Evolutionary conservation across 208 protist species (phyloP).

Genomic region (Leishmania major): DNA sequence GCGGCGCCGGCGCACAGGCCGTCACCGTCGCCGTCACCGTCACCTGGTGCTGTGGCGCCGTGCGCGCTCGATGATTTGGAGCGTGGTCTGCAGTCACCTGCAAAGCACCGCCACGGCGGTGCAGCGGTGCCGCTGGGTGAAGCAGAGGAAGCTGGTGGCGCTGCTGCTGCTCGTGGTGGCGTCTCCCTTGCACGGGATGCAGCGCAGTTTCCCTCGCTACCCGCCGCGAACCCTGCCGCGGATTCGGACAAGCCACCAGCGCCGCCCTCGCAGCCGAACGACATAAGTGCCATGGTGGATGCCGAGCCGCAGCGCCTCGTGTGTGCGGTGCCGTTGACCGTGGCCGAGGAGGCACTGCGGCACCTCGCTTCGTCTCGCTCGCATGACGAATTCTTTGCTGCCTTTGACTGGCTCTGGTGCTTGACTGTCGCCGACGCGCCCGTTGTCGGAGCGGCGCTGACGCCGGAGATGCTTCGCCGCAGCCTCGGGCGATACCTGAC

Average conservation of each 20-base stretch:
- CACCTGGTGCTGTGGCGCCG: not conserved
- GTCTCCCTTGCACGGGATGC: not conserved
- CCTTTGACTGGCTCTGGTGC: constrained; percentile 74
- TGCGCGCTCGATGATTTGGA: constrained; percentile 30
- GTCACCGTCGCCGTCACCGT: not conserved
- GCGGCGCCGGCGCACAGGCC: constrained; percentile 12
- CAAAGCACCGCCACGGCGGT: not conserved
- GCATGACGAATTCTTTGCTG: constrained; percentile 70
- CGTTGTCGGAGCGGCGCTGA: constrained; percentile 39
- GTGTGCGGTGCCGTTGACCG: constrained; percentile 37
- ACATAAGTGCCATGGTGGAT: constrained; percentile 49
- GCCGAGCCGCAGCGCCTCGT: constrained; percentile 31
- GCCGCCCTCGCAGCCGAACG: constrained; percentile 8
- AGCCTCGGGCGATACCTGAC: constrained; percentile 60
- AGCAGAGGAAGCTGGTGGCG: not conserved
- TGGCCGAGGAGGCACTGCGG: constrained; percentile 37
- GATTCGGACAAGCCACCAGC: not conserved
- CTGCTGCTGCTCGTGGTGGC: constrained; percentile 4
- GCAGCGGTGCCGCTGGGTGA: not conserved
- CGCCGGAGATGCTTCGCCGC: constrained; percentile 28
- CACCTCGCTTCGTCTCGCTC: constrained; percentile 38
- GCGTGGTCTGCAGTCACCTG: constrained; percentile 6
- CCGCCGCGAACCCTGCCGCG: not conserved
- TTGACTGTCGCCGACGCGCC: constrained; percentile 55
- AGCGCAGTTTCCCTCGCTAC: not conserved